These are phyloP conservation scores for Fusarium longipes DNA, from an alignment of 2,329 filamentous ascomycete species.

Conservation along the genomic window DNA sequence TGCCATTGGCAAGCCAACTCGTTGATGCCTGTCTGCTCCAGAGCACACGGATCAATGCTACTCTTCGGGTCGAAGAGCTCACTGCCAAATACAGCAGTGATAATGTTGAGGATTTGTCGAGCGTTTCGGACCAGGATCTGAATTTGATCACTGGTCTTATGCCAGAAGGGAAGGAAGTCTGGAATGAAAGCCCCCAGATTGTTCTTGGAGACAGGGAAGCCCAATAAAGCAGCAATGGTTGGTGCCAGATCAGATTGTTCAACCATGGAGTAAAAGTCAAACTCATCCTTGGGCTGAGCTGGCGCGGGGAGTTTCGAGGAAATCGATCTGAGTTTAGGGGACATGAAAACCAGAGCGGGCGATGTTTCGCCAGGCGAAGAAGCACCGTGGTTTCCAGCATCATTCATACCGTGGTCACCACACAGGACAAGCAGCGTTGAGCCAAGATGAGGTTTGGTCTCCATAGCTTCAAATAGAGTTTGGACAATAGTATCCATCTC, in stretches of 20 bases:
- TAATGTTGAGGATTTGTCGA: slow-evolving; percentile 80
- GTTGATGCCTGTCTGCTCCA: slow-evolving; percentile 58
- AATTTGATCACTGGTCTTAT: slow-evolving; percentile 61
- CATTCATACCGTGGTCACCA: slow-evolving; percentile 99
- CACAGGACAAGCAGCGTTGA: slow-evolving; percentile 87
- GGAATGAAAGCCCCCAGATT: slow-evolving; percentile 88
- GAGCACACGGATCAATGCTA: slow-evolving; percentile 53
- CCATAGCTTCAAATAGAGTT: slow-evolving; percentile 80
- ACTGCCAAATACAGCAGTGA: slow-evolving; percentile 75
- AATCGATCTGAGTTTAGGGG: slow-evolving; percentile 78
- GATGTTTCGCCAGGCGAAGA: slow-evolving; percentile 95
- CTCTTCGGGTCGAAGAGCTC: slow-evolving; percentile 55
- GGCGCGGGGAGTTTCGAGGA: slow-evolving; percentile 62
- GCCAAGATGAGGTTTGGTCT: slow-evolving; percentile 74
- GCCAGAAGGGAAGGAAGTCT: slow-evolving; percentile 83
- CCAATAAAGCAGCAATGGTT: slow-evolving; percentile 85
- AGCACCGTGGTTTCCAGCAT: slow-evolving; percentile 95
- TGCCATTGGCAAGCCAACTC: slow-evolving; percentile 77
- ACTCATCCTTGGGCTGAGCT: slow-evolving; percentile 71
- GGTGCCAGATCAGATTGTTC: slow-evolving; percentile 96
- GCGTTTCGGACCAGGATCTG: slow-evolving; percentile 82
- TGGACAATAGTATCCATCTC: slow-evolving; percentile 92
- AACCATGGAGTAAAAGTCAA: slow-evolving; percentile 85
- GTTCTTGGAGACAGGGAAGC: slow-evolving; percentile 89
- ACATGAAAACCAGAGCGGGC: slow-evolving; percentile 89